Evolutionary conservation across 177 flowering plant genomes (phyloP), one percentile per base, ranked within the genome.

Genomic region (Vitis hybrid): DNA sequence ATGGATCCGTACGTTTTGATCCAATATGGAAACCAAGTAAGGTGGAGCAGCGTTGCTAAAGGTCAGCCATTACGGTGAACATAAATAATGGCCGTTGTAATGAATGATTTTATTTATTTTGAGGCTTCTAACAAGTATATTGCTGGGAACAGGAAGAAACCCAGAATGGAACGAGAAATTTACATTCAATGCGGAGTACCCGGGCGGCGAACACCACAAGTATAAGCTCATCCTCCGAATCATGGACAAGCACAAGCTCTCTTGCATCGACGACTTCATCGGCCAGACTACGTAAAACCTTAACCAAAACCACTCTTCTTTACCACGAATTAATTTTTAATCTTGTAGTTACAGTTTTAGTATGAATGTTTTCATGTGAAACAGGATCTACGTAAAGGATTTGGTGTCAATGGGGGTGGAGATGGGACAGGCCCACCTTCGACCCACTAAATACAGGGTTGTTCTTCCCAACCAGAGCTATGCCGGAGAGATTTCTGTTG

Each of bases 311-410:
- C 45, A 39, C 8, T 39, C 45, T 7, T 39, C 45, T 39, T 39
- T 7, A 39, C 9, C 7, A 39, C 8, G 7, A 39, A 39, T 39
- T 39, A 5, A 7, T 39, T 39, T 39, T 39, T 39, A 39, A 7
- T 39, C 45, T 39, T 7, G 7, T 4, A 39, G 45, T 39, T 39
- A 6, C 1, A 39, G 45, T 39, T 39, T 39, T 39, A 39, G 45
- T 7, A 39, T 39, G 7, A 39, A 39, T 39, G 56, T 54, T 15
- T 54, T 15, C n/a, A 14, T 17, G 4, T 0, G 17, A 12, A 56
- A 52, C 62, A 67, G 70, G 70, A 57, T 67, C 11, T 67, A 67
- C 48, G 30, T 67, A 2, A 67, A 67, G 23, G 70, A 67, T 45
- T 15, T 67, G 10, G 23, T 67, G 12, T 57, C 60, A 34, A 4